phyloP scores from a whole-genome alignment of 345 rosid species.

The Moringa oleifera region DNA sequence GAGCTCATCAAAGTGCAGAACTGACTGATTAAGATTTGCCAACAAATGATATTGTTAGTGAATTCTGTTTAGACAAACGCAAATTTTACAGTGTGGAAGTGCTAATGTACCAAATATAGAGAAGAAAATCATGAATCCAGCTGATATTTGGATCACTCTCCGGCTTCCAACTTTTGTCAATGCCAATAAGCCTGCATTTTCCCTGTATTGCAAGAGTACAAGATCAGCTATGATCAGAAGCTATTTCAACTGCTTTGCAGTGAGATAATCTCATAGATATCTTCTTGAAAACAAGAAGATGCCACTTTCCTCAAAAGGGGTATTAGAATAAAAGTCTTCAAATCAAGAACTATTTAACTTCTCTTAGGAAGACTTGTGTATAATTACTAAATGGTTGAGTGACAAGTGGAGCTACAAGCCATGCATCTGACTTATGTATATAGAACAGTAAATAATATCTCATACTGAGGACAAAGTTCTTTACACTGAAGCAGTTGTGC shows the following conservation, averaged over 20 bases:
- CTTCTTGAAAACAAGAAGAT: too few relatives aligned
- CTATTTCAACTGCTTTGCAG: too few relatives aligned
- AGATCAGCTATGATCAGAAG: background rate
- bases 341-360: background rate
- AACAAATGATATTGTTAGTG: too few relatives aligned
- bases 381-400: too few relatives aligned
- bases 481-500: conserved; percentile 68
- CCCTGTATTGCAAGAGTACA: conserved; percentile 29
- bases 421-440: too few relatives aligned
- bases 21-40: too few relatives aligned
- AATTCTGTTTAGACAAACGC: too few relatives aligned
- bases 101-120: conserved; percentile 48
- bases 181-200: conserved; percentile 71
- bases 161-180: conserved; percentile 73
- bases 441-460: background rate
- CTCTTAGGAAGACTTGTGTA: too few relatives aligned
- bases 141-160: conserved; percentile 72
- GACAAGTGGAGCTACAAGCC: background rate
- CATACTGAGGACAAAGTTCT: background rate
- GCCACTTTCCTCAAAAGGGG: background rate
- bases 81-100: too few relatives aligned
- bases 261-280: too few relatives aligned
- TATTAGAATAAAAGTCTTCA: background rate
- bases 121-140: conserved; percentile 68
- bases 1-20: too few relatives aligned